Evolutionary conservation across 768 basidiomycete genomes (phyloP), one percentile per base, ranked within the genome.

Genomic region (Nidularia sp.): DNA sequence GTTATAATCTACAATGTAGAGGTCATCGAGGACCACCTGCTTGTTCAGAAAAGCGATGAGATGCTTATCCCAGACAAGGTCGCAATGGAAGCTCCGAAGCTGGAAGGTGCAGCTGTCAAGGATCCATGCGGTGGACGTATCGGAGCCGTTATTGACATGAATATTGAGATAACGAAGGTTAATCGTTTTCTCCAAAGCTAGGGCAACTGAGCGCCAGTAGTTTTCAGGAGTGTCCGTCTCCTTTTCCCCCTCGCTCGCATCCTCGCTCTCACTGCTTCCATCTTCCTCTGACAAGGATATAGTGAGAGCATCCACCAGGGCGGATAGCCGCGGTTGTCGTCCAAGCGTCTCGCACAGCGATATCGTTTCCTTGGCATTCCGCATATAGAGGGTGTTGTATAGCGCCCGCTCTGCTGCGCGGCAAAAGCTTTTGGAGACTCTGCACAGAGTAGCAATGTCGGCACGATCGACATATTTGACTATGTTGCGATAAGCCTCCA

Each of bases 21-120:
- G 70, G 55, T 84, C 81, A 53, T 71, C 60, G 31, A 84, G 72
- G 32, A 68, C 66, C 15, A 47, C 54, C 59, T 85, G 83, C 0
- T 66, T 61, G 47, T 74, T 71, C 4, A 85, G 70, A 58, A 85
- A 85, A 15, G 69, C 61, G 42, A 79, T 68, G 33, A 88, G 79
- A 54, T 75, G 60, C 12, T 55, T 53, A 58, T 86, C 83, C 86
- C 86, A 88, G 54, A 77, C 73, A 42, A 88, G 71, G 61, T 87
- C 86, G 60, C 83, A 85, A 56, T 82, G 80, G 53, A 88, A 84
- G 13, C 70, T 73, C 34, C 68, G 75, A n/a, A 88, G 79, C 33
- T 68, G 78, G 57, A 86, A 87, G 0, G 66, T 62, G 53, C 74
- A 76, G 2, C 63, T 66, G 3, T 65, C 48, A 6, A 79, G 58